Conservation (phyloP, 1,284 basidiomycete species). For the Termitomyces sp. region DNA sequence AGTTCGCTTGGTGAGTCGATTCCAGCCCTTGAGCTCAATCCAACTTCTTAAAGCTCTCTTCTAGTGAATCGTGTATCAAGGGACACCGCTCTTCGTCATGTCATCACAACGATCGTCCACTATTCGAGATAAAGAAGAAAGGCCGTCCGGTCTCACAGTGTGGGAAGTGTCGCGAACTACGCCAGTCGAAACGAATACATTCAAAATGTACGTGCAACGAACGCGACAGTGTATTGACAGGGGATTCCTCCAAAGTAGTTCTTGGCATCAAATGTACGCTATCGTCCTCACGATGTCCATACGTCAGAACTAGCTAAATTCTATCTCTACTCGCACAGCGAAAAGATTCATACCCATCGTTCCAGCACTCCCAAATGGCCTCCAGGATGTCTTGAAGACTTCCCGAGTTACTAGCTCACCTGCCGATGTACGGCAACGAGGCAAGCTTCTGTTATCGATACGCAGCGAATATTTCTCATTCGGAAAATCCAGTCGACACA, state of each 20-base stretch:
- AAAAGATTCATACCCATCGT: conserved; percentile 53
- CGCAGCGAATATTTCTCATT: not conserved
- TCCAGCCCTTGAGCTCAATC: not conserved
- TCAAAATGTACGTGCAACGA: conserved; percentile 67
- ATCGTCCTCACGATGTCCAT: not conserved
- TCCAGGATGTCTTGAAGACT: conserved; percentile 42
- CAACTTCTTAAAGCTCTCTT: not conserved
- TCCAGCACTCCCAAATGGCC: conserved; percentile 59
- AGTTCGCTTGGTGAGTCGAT: conserved; percentile 67
- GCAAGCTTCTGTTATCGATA: conserved; percentile 26
- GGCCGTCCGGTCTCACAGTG: conserved; percentile 83
- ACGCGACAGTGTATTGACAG: conserved; percentile 30
- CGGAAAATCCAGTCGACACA: conserved; percentile 41
- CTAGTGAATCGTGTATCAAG: conserved; percentile 83
- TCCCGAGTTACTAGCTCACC: conserved; percentile 23
- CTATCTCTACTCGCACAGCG: conserved; percentile 27
- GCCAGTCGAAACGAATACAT: conserved; percentile 68
- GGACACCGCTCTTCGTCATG: conserved; percentile 83
- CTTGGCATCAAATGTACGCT: conserved; percentile 51
- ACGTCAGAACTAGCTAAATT: not conserved
- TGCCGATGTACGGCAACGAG: conserved; percentile 47
- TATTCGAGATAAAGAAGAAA: conserved; percentile 86
- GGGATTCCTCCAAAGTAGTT: conserved; percentile 30
- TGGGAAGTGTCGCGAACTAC: conserved; percentile 68
- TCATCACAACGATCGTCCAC: conserved; percentile 72